Evolutionary conservation across 106 monocot genomes (phyloP), one percentile per base, ranked within the genome.

Genomic region (Dioscorea alata): DNA sequence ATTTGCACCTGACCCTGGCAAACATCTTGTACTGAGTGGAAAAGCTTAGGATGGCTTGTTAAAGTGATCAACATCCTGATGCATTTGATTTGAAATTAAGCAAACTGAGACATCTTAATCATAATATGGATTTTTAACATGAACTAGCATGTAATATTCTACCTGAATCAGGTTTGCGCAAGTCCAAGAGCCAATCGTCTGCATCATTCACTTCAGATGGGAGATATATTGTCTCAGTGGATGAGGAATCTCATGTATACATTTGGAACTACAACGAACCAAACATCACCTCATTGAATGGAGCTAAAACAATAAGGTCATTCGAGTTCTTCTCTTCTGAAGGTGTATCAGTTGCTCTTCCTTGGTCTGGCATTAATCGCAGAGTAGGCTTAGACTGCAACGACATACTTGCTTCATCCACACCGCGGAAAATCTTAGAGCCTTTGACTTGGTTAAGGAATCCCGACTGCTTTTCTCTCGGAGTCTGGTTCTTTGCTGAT

Each of bases 171-270:
- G 95, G 88, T 50, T 72, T 74, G 12, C 63, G 91, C 21, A 89
- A 76, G 56, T 76, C 84, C 2, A 91, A 75, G 72, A 68, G 60
- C 35, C 88, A 89, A 33, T 64, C 71, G 15, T 82, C 71, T 49
- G 81, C 95, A 64, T 84, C 88, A 60, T 86, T 96, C 68, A 96
- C 91, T 53, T 73, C 84, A 10, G 95, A 96, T 67, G 88, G 95
- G 16, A 79, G 76, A 59, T 71, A 88, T 60, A 82, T 96, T 18
- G 75, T 96, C 61, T 96, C 91, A 5, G 82, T 82, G 8, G 84
- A 83, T 9, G 78, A 82, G 6, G 84, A 91, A 71, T 96, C 86
- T 19, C 60, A 74, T 32, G 80, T 96, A 50, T 86, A 91, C 73
- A 67, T 96, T 24, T 96, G 88, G 86, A 91, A 86, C 60, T 76